Evolutionary conservation across 1,284 basidiomycete genomes (phyloP).

Genomic region (Cutaneotrichosporon daszewskae): DNA sequence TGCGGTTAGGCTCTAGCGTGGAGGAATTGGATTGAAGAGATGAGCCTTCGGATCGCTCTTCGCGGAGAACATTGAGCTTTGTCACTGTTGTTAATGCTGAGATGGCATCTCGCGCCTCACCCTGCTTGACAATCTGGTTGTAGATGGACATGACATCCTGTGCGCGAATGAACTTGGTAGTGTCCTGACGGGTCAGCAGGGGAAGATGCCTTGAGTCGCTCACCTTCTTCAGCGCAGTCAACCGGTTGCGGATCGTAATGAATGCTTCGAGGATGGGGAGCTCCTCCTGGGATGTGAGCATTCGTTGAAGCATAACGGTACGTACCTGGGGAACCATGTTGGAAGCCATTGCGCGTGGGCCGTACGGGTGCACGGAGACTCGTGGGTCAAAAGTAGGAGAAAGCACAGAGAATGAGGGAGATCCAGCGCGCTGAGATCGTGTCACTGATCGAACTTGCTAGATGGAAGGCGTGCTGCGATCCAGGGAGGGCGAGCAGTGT

Average conservation of each 20-base stretch:
- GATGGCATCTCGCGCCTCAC: constrained; percentile 48
- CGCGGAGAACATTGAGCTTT: constrained; percentile 83
- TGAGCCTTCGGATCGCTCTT: constrained; percentile 45
- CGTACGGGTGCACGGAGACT: no score
- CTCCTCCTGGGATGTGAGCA: constrained; percentile 50
- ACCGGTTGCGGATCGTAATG: constrained; percentile 85
- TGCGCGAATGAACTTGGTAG: constrained; percentile 76
- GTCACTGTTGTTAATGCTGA: constrained; percentile 59
- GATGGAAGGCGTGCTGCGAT: no score
- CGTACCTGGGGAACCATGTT: constrained; percentile 46
- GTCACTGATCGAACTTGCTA: no score
- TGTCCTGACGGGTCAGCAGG: constrained; percentile 55
- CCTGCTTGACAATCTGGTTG: constrained; percentile 90
- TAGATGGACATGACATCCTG: constrained; percentile 92
- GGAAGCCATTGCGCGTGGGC: constrained; percentile 23
- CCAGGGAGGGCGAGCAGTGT: no score
- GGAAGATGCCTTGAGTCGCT: constrained; percentile 14
- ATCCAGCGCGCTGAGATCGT: no score
- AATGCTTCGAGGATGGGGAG: constrained; percentile 90
- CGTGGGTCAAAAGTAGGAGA: no score
- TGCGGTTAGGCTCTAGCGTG: constrained; percentile 62
- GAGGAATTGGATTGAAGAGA: constrained; percentile 15
- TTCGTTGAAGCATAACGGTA: not conserved
- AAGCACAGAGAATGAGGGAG: no score
- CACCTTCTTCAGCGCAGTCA: constrained; percentile 56